Evolutionary conservation across 1,284 basidiomycete genomes (phyloP), one percentile per base, ranked within the genome.

Genomic region (Ustilago hordei): DNA sequence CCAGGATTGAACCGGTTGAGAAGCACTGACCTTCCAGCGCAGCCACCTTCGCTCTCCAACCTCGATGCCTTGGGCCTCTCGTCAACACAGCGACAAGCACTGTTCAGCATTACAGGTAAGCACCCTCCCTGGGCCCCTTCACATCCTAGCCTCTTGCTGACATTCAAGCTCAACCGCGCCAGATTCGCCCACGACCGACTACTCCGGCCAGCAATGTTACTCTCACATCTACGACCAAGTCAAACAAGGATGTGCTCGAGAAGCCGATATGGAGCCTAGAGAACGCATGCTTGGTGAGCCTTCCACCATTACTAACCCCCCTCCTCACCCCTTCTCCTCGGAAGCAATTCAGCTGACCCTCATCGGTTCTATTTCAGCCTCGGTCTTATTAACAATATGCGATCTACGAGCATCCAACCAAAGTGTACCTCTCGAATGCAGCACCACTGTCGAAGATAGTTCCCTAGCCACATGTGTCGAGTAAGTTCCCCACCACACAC

Each of bases 251-350:
- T 73, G 60, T 23, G 47, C 58, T n/a, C 39, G 19, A 34, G 58
- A 60, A 3, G 58, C 55, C 3, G 61, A 67, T 17, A 64, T 64
- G 58, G 38, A n/a, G 13, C 59, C 64, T n/a, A 39, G 60, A 8
- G 61, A 68, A 17, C 48, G 70, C n/a, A 68, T 73, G 70, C 65
- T 66, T 28, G 61, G 64, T 61, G 35, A 55, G 60, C n/a, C n/a
- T 17, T 48, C n/a, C 43, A 41, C 39, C 12, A 41, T 15, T 8
- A 38, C 36, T 17, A 12, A 15, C 39, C 17, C 17, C 34, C 31
- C 15, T 13, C 31, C 28, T 13, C 28, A 19, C 19, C 9, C 17
- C 12, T 19, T 28, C 19, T 48, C 9, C 31, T 32, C n/a, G 7
- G 8, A 19, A 19, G 28, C 48, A 13, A 31, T 15, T 50, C 28